Conservation (phyloP, 2,329 filamentous ascomycete genomes). For the Chaetomium sp. region DNA sequence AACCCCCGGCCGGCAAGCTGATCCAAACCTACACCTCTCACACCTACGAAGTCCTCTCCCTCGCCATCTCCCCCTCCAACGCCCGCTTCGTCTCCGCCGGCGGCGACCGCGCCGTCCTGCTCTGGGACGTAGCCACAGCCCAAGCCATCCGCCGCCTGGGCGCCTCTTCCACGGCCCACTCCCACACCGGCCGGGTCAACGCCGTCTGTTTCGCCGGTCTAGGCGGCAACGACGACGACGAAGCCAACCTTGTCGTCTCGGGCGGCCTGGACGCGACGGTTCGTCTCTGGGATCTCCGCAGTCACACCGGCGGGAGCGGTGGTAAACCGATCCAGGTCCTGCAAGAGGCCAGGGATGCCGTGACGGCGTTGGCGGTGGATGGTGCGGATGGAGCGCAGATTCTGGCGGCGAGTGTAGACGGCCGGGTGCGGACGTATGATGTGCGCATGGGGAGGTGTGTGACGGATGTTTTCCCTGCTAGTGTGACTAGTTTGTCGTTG, state of each 20-base stretch:
- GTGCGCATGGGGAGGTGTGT: constrained; percentile 65
- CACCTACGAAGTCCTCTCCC: constrained; percentile 83
- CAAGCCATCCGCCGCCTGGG: constrained; percentile 70
- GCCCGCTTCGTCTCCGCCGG: constrained; percentile 79
- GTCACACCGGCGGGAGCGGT: constrained; percentile 27
- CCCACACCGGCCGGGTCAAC: constrained; percentile 70
- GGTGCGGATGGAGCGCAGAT: constrained; percentile 53
- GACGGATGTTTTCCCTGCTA: constrained; percentile 62
- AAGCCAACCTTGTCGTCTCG: constrained; percentile 64
- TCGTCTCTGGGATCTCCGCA: constrained; percentile 65
- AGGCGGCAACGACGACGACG: constrained; percentile 35
- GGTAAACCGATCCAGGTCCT: constrained; percentile 66
- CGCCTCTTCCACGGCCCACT: constrained; percentile 48
- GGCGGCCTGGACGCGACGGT: constrained; percentile 71
- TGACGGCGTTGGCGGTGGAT: constrained; percentile 45
- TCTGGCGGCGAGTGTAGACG: constrained; percentile 75
- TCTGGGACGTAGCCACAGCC: constrained; percentile 87
- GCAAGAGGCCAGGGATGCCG: constrained; percentile 64
- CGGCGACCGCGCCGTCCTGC: constrained; percentile 83
- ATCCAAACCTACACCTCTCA: constrained; percentile 88
- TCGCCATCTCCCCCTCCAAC: constrained; percentile 71
- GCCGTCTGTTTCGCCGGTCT: constrained; percentile 67
- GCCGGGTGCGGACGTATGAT: constrained; percentile 75
- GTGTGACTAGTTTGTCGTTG: constrained; percentile 68
- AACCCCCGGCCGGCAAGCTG: constrained; percentile 48